Percentiles rank a stretch among this genome's conserved stretches.
Evolutionary conservation across 768 basidiomycete species (phyloP).

Genomic region (Collybia nuda): DNA sequence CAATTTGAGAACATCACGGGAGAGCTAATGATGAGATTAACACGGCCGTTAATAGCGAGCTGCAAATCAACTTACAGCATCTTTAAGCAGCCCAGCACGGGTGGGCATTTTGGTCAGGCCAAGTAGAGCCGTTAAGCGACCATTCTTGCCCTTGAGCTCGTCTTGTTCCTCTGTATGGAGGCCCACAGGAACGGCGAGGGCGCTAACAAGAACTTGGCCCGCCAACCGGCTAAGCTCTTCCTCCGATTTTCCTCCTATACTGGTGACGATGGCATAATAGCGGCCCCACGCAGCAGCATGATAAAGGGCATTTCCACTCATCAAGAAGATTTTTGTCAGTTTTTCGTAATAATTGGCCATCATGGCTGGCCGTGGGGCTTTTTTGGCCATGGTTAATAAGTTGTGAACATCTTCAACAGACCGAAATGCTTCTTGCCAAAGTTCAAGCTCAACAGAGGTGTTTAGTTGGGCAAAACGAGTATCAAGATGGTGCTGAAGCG

Average conservation of each 20-base stretch:
- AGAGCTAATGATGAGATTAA: constrained; percentile 47
- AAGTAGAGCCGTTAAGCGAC: constrained; percentile 81
- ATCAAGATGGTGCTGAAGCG: constrained; percentile 92
- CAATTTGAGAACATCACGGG: constrained; percentile 80
- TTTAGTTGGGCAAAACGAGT: constrained; percentile 96
- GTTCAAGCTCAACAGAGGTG: constrained; percentile 94
- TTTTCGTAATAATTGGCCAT: constrained; percentile 99
- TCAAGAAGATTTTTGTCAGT: constrained; percentile 93
- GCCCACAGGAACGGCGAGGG: constrained; percentile 90
- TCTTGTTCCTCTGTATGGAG: constrained; percentile 47
- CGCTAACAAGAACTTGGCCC: constrained; percentile 88
- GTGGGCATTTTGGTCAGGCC: constrained; percentile 85
- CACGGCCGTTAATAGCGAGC: constrained; percentile 1
- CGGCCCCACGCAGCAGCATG: constrained; percentile 96
- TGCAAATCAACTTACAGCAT: constrained; percentile 64
- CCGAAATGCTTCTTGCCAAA: constrained; percentile 99
- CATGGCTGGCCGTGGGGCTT: constrained; percentile 89
- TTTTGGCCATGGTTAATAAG: constrained; percentile 90
- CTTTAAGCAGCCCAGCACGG: constrained; percentile 79
- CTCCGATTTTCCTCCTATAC: constrained; percentile 71
- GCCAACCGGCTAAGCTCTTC: constrained; percentile 81
- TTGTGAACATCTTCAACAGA: constrained; percentile 98
- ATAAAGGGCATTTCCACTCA: constrained; percentile 91
- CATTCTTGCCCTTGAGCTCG: constrained; percentile 60
- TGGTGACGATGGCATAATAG: constrained; percentile 73